Conservation (phyloP, 2,329 filamentous ascomycete species). For the Cordyceps militaris region DNA sequence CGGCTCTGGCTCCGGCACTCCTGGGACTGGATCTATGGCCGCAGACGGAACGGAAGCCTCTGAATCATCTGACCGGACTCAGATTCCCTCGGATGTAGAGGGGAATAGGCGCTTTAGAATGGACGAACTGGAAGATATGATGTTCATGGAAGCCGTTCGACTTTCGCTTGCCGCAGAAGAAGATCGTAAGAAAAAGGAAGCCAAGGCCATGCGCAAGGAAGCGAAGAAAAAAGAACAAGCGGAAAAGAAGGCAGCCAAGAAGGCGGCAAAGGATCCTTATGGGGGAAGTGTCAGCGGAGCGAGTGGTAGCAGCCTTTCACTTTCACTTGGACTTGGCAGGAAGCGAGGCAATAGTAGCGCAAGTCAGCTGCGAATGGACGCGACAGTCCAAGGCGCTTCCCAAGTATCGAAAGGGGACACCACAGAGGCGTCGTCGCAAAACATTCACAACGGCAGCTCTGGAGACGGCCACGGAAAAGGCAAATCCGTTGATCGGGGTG, state of each 20-base stretch:
- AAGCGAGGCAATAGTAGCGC: slow-evolving; percentile 52
- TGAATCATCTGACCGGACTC: slow-evolving; percentile 20
- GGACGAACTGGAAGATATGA: slow-evolving; percentile 91
- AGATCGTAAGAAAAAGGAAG: slow-evolving; percentile 76
- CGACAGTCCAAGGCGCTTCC: slow-evolving; percentile 40
- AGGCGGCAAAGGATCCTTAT: slow-evolving; percentile 36
- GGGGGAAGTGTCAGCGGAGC: slow-evolving; percentile 32
- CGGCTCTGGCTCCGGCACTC: slow-evolving; percentile 16
- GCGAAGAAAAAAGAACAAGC: slow-evolving; percentile 82
- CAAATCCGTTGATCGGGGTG: slow-evolving; percentile 57
- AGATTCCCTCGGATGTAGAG: slow-evolving; percentile 16
- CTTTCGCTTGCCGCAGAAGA: slow-evolving; percentile 88
- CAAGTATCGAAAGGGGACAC: slow-evolving; percentile 21
- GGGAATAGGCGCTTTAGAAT: slow-evolving; percentile 46
- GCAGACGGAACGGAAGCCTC: slow-evolving; percentile 19
- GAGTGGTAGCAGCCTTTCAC: slow-evolving; percentile 58
- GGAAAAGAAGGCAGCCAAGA: slow-evolving; percentile 69
- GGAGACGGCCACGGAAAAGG: slow-evolving; percentile 47
- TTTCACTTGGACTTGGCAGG: slow-evolving; percentile 54
- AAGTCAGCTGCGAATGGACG: slow-evolving; percentile 53
- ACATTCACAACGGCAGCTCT: slow-evolving; percentile 23
- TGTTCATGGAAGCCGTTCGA: slow-evolving; percentile 96
- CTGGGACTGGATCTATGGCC: slow-evolving; percentile 18
- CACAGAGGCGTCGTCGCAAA: slow-evolving; percentile 15
- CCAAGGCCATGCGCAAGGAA: slow-evolving; percentile 53